phyloP scores from a whole-genome alignment of 768 basidiomycete genomes.

The Pisolithus albus region DNA sequence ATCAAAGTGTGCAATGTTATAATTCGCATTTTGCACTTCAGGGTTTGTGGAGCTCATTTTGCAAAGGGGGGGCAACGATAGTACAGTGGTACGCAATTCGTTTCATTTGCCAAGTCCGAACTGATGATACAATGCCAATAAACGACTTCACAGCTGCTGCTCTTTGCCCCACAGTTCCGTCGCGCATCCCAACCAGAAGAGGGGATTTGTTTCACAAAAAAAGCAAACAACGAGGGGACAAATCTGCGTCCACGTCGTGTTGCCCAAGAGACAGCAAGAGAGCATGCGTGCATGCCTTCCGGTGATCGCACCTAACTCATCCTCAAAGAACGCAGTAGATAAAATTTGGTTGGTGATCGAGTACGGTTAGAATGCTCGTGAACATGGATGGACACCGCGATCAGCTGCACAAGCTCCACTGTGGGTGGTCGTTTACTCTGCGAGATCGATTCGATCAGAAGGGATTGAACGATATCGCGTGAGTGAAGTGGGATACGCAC shows the following conservation, averaged over 20 bases:
- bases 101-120: not conserved
- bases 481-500: slow-evolving; percentile 41
- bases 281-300: slow-evolving; percentile 20
- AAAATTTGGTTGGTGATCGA: slow-evolving; percentile 8
- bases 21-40: no score
- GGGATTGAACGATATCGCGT: not conserved
- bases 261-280: slow-evolving; percentile 17
- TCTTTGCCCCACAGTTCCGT: not conserved
- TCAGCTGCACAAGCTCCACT: slow-evolving; percentile 24
- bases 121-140: slow-evolving; percentile 14
- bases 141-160: slow-evolving; percentile 18
- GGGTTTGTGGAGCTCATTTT: no score
- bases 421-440: slow-evolving; percentile 32
- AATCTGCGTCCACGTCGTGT: slow-evolving; percentile 15
- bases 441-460: not conserved
- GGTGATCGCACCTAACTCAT: slow-evolving; percentile 12
- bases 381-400: not conserved
- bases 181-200: slow-evolving; percentile 20
- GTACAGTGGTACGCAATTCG: not conserved
- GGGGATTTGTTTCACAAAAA: not conserved
- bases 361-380: not conserved
- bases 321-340: not conserved
- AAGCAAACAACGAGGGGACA: not conserved
- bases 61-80: no score
- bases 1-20: no score